Evolutionary conservation across 2,329 filamentous ascomycete genomes (phyloP), one percentile per base, ranked within the genome.

Genomic region (Eurotiales sp.): DNA sequence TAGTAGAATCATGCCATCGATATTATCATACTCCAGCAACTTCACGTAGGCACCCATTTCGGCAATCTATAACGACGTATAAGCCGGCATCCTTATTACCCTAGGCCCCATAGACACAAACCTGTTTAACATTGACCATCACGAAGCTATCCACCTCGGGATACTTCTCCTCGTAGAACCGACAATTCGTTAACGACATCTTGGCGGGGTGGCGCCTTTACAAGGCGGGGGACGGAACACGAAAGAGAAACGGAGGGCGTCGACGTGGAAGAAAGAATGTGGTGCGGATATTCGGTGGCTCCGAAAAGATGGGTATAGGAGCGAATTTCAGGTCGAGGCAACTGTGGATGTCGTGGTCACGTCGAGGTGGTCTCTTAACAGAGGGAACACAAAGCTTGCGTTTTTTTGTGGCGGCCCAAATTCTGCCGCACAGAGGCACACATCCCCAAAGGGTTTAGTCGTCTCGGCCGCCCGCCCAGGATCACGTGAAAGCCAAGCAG

Each of bases 41-140:
- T 99, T 99, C 68, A 99, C 95, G 73, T 99, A 99, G 65, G 95
- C 93, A 73, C 93, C 93, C 95, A 99, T 99, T 76, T 99, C 95
- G 72, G 93, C 93, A 70, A 99, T 99, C 88, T 93, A 54, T 17
- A 41, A 54, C 19, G 19, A 23, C 46, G 59, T 55, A 55, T 47
- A 52, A 46, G 43, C 46, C 36, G 22, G 17, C 22, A 40, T 27
- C 15, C 22, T 29, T 43, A 51, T 39, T 15, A 41, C 22, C 30
- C 53, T 44, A 50, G 8, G 46, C 12, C 21, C 32, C 1, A 19
- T 27, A 22, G n/a, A 14, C 30, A 51, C 66, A 39, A 70, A 91
- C 88, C 85, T 96, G 90, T 83, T 96, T 95, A 66, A 97, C 93
- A 75, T 97, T 99, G 72, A 99, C 93, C 93, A 99, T 99, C 71